phyloP scores from a whole-genome alignment of 345 rosid species.

The Noccaea caerulescens region DNA sequence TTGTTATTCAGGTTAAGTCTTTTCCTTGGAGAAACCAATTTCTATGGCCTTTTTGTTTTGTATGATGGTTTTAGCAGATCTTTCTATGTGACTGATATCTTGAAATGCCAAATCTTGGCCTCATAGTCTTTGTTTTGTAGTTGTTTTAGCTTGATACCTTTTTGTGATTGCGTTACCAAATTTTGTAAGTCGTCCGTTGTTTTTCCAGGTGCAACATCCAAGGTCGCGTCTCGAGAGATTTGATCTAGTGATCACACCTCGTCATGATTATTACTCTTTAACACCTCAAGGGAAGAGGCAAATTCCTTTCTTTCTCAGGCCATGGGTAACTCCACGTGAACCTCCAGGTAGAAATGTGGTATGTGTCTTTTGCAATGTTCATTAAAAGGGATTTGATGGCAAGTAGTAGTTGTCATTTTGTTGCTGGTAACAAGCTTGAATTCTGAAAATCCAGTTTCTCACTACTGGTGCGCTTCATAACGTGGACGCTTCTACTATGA shows the following conservation, averaged over 20 bases:
- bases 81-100: constrained; percentile 8
- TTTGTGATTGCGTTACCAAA: not conserved
- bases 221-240: constrained; percentile 70
- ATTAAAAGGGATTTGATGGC: not conserved
- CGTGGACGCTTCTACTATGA: constrained; percentile 66
- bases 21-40: not conserved
- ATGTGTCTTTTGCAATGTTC: constrained; percentile 42
- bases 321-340: constrained; percentile 80
- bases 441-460: constrained; percentile 58
- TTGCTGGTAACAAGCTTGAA: constrained; percentile 37
- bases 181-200: not conserved
- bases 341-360: constrained; percentile 84
- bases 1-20: constrained; percentile 79
- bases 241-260: constrained; percentile 89
- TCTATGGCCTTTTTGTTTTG: not conserved
- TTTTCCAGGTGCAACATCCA: constrained; percentile 90
- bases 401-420: not conserved
- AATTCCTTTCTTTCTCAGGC: constrained; percentile 70
- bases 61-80: constrained; percentile 10
- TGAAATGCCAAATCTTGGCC: constrained; percentile 18
- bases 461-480: constrained; percentile 92
- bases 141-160: not conserved
- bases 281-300: constrained; percentile 71
- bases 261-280: constrained; percentile 81
- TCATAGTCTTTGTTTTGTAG: constrained; percentile 2